phyloP scores from a whole-genome alignment of 1,284 basidiomycete genomes.

The Singerocomus rubriflavus region DNA sequence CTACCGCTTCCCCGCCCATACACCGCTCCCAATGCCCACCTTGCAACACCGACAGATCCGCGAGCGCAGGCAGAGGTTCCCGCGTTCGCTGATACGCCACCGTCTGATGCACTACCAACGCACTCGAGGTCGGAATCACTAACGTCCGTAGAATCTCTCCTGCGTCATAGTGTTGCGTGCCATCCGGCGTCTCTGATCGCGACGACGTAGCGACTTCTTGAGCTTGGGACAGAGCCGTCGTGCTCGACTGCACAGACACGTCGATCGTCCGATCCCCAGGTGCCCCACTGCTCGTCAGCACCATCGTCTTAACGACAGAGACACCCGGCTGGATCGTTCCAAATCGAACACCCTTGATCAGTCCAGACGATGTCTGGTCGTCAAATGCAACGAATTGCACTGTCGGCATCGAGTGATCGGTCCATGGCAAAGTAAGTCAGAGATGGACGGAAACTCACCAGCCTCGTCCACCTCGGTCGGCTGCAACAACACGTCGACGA shows the following conservation, averaged over 20 bases:
- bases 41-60: constrained; percentile 58
- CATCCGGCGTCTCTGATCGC: constrained; percentile 11
- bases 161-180: constrained; percentile 13
- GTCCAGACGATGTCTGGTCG: constrained; percentile 57
- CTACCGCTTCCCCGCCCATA: constrained; percentile 51
- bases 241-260: constrained; percentile 66
- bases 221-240: constrained; percentile 4
- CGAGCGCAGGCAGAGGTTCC: constrained; percentile 27
- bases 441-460: constrained; percentile 42
- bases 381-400: constrained; percentile 64
- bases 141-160: constrained; percentile 66
- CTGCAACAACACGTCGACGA: constrained; percentile 72
- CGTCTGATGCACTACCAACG: constrained; percentile 50
- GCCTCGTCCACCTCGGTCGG: constrained; percentile 75
- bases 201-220: too few species aligned
- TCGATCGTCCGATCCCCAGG: constrained; percentile 69
- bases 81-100: constrained; percentile 47
- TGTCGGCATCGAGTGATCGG: constrained; percentile 26
- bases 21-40: constrained; percentile 48
- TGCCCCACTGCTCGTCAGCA: constrained; percentile 55
- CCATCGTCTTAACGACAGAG: constrained; percentile 55
- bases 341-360: constrained; percentile 70
- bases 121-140: constrained; percentile 52
- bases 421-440: background rate
- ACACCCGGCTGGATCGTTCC: constrained; percentile 60